Percentiles rank a stretch among this genome's conserved stretches.
Conservation (phyloP, 2,329 filamentous ascomycete species). For the Chlorencoelia australis region DNA sequence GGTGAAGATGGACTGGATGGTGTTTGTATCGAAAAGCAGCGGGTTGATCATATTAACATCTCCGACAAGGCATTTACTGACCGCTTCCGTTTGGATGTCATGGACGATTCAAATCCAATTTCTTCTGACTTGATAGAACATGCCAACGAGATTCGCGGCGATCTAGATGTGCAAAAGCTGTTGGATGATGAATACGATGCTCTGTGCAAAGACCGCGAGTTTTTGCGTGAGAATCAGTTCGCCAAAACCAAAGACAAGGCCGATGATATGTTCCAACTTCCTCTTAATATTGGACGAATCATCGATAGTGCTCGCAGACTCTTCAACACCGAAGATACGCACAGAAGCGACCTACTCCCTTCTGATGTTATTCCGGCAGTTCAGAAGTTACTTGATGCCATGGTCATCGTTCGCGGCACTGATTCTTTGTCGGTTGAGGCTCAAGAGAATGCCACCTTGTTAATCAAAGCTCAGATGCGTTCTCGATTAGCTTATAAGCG, state of each 20-base stretch:
- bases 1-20: conserved; percentile 96
- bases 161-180: conserved; percentile 75
- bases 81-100: conserved; percentile 78
- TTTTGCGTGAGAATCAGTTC: conserved; percentile 45
- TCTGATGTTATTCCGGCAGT: conserved; percentile 78
- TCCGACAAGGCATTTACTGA: conserved; percentile 69
- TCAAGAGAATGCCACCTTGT: conserved; percentile 74
- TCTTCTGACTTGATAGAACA: conserved; percentile 72
- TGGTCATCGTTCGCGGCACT: conserved; percentile 77
- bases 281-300: conserved; percentile 83
- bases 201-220: conserved; percentile 62
- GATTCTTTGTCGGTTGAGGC: conserved; percentile 79
- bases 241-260: conserved; percentile 61
- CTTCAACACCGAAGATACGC: conserved; percentile 79
- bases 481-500: conserved; percentile 89
- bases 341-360: conserved; percentile 82
- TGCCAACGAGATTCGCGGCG: conserved; percentile 75
- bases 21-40: conserved; percentile 86
- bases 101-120: conserved; percentile 49
- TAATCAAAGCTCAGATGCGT: conserved; percentile 87
- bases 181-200: conserved; percentile 84
- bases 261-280: conserved; percentile 80
- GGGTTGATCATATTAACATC: conserved; percentile 75
- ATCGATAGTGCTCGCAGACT: conserved; percentile 83
- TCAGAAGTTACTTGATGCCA: conserved; percentile 59